Base-by-base conservation (phyloP, 805 yeast species). In the Candida peoriensis region DNA sequence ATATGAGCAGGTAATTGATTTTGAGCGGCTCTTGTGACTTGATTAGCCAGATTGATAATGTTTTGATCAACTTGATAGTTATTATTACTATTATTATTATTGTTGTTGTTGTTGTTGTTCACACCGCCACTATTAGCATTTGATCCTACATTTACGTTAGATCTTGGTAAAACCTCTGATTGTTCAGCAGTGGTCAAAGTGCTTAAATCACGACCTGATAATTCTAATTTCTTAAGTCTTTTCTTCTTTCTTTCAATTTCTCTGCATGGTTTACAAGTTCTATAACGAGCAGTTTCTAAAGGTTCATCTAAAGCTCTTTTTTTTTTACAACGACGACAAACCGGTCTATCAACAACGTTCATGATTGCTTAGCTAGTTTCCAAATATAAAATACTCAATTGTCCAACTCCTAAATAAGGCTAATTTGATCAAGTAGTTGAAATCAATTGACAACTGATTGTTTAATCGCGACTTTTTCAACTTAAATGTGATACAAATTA, bases 311-410 rank as follows among this genome's bases (percentile, higher is more conserved):
- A 41, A 1, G 52, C 48, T 37, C 56, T 50, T 45, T 52, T 52
- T 54, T 52, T 52, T 45, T 52, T 52, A 28, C 56, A 52, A 16
- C 56, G 54, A 34, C 56, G 56, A 34, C 56, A 52, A 8, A 38
- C 38, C 11, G 38, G 38, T 32, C 41, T 33, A 19, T 37, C 41
- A 8, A 30, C 36, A 16, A 18, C 28, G 20, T 23, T 15, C 34
- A 26, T 25, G 18, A 18, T 30, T 13, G 13, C 11, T 27, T 17
- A n/a, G n/a, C n/a, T n/a, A n/a, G n/a, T n/a, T n/a, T n/a, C n/a
- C n/a, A n/a, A n/a, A n/a, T 24, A 24, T 24, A 14, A 24, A 24
- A 14, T 14, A 12, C 13, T 11, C n/a, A 14, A 9, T 25, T 25
- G 6, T n/a, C n/a, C n/a, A n/a, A n/a, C n/a, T n/a, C n/a, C n/a